Percentiles rank a stretch among this genome's conserved stretches.
Evolutionary conservation across 2,329 filamentous ascomycete genomes (phyloP).

Genomic region (Fonsecaea pedrosoi): DNA sequence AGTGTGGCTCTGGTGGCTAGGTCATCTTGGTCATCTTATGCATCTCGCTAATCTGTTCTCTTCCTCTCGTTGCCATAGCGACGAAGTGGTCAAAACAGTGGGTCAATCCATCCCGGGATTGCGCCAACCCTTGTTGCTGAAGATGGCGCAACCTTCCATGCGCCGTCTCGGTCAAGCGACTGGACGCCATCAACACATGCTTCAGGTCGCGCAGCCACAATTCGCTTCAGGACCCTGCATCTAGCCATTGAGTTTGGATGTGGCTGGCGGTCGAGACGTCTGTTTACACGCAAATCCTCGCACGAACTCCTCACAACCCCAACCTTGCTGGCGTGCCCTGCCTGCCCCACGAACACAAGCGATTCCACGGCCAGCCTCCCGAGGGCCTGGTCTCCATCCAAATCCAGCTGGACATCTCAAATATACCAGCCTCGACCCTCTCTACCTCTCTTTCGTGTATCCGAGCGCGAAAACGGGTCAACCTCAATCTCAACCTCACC

Average conservation of each 20-base stretch:
- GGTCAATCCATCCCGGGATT: background rate
- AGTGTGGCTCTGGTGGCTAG: background rate
- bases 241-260: slow-evolving; percentile 12
- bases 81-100: background rate
- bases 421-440: background rate
- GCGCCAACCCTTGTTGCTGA: slow-evolving; percentile 4
- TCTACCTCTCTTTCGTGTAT: background rate
- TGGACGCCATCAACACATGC: slow-evolving; percentile 22
- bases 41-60: background rate
- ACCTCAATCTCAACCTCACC: slow-evolving; percentile 13
- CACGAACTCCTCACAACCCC: slow-evolving; percentile 3
- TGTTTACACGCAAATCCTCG: slow-evolving; percentile 19
- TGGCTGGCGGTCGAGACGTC: slow-evolving; percentile 25
- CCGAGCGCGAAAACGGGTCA: slow-evolving; percentile 18
- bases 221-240: slow-evolving; percentile 25
- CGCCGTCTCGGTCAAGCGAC: slow-evolving; percentile 8
- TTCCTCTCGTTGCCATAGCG: background rate
- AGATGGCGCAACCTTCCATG: slow-evolving; percentile 27
- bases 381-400: background rate
- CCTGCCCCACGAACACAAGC: slow-evolving; percentile 17
- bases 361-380: slow-evolving; percentile 16
- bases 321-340: background rate
- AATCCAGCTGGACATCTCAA: slow-evolving; percentile 9
- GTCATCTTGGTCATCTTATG: background rate
- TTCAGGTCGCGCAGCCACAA: slow-evolving; percentile 13